Percentiles rank a stretch among this genome's conserved stretches.
Conservation (phyloP, 768 basidiomycete species). For the Paxillus involutus region DNA sequence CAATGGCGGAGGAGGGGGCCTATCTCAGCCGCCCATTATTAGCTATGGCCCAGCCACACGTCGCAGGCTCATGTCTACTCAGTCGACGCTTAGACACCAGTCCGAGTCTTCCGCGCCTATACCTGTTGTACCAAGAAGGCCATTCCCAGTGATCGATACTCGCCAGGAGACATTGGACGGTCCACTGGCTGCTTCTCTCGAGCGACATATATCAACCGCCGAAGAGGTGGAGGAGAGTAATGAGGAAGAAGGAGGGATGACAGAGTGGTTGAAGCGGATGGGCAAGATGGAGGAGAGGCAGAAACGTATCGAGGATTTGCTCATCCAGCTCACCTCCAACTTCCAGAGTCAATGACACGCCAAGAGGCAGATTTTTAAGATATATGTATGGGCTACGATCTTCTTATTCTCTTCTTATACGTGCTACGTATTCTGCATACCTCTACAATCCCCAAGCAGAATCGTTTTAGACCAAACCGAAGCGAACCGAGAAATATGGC, state of each 20-base stretch:
- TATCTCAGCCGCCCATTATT: slow-evolving; percentile 11
- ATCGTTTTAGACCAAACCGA: not conserved
- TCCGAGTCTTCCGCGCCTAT: slow-evolving; percentile 11
- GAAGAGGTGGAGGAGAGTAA: slow-evolving; percentile 27
- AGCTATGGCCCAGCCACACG: slow-evolving; percentile 43
- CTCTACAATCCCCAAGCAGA: not conserved
- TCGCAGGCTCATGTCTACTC: slow-evolving; percentile 38
- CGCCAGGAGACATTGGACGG: slow-evolving; percentile 18
- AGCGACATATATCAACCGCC: slow-evolving; percentile 22
- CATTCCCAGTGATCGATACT: slow-evolving; percentile 22
- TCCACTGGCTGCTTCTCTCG: slow-evolving; percentile 28
- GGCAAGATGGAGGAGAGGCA: slow-evolving; percentile 44
- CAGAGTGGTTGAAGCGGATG: slow-evolving; percentile 35
- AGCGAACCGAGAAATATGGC: not conserved
- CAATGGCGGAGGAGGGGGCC: slow-evolving; percentile 7
- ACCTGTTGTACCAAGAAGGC: slow-evolving; percentile 7
- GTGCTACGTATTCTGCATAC: not conserved
- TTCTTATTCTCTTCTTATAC: not conserved
- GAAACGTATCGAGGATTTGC: slow-evolving; percentile 47
- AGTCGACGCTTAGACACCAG: slow-evolving; percentile 14
- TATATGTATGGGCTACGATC: not conserved
- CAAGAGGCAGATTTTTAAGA: no score
- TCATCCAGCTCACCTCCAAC: slow-evolving; percentile 31
- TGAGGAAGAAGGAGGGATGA: slow-evolving; percentile 26
- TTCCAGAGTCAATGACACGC: slow-evolving; percentile 6